Percentiles rank a stretch among this genome's conserved stretches.
Evolutionary conservation across 1,284 basidiomycete species (phyloP).

Genomic region (Papiliotrema flavescens): DNA sequence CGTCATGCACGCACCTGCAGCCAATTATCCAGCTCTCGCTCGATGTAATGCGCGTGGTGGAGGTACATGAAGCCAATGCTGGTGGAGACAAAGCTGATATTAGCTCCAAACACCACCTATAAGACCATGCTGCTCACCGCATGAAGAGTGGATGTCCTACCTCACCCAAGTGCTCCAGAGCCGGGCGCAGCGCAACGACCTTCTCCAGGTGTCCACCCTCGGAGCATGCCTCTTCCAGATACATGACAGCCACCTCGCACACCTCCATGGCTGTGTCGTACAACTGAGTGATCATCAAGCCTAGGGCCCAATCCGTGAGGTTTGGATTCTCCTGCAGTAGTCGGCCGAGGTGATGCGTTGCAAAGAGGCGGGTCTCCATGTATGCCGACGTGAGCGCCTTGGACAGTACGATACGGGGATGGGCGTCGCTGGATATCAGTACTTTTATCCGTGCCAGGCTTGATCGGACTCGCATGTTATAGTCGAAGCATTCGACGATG

Average conservation of each 20-base stretch:
- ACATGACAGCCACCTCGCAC: conserved; percentile 80
- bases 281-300: conserved; percentile 86
- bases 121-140: conserved; percentile 57
- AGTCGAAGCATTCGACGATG: conserved; percentile 89
- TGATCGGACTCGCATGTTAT: conserved; percentile 63
- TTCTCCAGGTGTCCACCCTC: conserved; percentile 76
- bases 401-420: conserved; percentile 82
- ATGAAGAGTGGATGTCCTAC: conserved; percentile 83
- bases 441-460: not conserved
- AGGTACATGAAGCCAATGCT: conserved; percentile 88
- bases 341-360: conserved; percentile 82
- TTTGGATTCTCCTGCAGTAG: conserved; percentile 55
- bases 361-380: conserved; percentile 80
- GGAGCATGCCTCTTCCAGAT: conserved; percentile 85
- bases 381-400: conserved; percentile 91
- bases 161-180: conserved; percentile 89
- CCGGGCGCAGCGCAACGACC: conserved; percentile 91
- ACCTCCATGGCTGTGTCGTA: conserved; percentile 90
- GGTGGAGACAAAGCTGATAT: conserved; percentile 83
- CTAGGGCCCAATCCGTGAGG: conserved; percentile 74
- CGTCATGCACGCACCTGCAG: conserved; percentile 63
- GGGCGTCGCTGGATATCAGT: conserved; percentile 66
- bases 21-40: conserved; percentile 94
- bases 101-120: not conserved
- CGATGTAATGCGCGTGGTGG: conserved; percentile 86